Evolutionary conservation across 495 filamentous ascomycete species (phyloP).

Genomic region (Aspergillus affinis): DNA sequence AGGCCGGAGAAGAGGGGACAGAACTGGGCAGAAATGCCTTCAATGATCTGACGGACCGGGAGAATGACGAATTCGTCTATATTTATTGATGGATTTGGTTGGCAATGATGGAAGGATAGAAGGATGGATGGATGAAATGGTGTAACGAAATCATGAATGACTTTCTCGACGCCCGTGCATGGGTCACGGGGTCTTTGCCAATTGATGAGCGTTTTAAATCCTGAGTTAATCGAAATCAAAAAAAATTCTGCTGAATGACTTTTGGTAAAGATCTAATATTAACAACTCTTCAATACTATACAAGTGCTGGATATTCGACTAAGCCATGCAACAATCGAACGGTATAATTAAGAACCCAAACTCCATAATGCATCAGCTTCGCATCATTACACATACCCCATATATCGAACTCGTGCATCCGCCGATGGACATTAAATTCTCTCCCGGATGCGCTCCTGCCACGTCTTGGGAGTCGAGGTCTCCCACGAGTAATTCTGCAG

Average conservation of each 20-base stretch:
- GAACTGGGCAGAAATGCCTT: constrained; percentile 43
- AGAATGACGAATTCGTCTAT: constrained; percentile 70
- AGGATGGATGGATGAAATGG: too few species aligned
- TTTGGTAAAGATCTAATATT: background rate
- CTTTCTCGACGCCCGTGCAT: too few species aligned
- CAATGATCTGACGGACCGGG: constrained; percentile 57
- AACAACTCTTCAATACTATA: background rate
- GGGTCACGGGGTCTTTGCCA: too few species aligned
- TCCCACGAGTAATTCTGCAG: constrained; percentile 28
- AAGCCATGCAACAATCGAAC: background rate
- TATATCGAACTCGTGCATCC: background rate
- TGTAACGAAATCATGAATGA: too few species aligned
- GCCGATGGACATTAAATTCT: background rate
- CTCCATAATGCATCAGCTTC: background rate
- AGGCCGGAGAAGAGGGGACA: constrained; percentile 18
- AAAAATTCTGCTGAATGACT: too few species aligned
- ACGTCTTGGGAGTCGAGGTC: constrained; percentile 23
- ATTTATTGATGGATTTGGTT: constrained; percentile 43
- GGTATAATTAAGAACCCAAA: background rate
- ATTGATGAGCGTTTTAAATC: too few species aligned
- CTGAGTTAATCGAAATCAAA: too few species aligned
- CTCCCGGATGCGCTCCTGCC: constrained; percentile 15
- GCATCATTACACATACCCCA: background rate
- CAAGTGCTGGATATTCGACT: background rate
- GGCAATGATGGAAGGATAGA: too few species aligned